phyloP scores from a whole-genome alignment of 352 stramenopile species.

The Globisporangium ultimum region DNA sequence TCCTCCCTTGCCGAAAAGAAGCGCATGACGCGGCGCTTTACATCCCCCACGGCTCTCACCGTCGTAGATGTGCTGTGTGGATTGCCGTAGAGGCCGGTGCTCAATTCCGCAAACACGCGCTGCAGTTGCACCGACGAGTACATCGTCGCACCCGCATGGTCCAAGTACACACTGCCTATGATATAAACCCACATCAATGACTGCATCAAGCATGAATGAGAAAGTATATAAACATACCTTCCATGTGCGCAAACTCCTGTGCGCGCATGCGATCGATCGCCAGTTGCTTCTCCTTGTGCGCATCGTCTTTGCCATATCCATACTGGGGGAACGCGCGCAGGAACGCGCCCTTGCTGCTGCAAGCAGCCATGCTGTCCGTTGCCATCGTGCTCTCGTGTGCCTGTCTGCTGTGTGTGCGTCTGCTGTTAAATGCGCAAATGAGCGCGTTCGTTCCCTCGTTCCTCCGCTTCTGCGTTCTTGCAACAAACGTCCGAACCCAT shows the following conservation, averaged over 20 bases:
- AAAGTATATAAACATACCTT: constrained; percentile 13
- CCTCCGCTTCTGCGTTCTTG: not conserved
- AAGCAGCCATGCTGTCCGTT: not conserved
- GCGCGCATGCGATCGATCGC: constrained; percentile 39
- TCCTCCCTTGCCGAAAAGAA: constrained; percentile 71
- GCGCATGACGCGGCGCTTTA: constrained; percentile 44
- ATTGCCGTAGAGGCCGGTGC: constrained; percentile 51
- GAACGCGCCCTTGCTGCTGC: constrained; percentile 11
- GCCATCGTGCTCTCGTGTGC: not conserved
- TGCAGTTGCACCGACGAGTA: constrained; percentile 67
- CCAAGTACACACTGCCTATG: constrained; percentile 60
- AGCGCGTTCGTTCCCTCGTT: not conserved
- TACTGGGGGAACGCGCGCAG: constrained; percentile 11
- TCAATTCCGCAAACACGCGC: constrained; percentile 43
- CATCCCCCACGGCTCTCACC: constrained; percentile 31
- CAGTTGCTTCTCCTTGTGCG: constrained; percentile 2
- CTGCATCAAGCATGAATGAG: not conserved
- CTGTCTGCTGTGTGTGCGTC: not conserved
- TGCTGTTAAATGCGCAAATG: not conserved
- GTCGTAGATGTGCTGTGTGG: constrained; percentile 61
- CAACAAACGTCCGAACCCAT: not conserved
- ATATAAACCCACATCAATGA: not conserved
- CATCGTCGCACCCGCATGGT: constrained; percentile 83
- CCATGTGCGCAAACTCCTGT: constrained; percentile 44
- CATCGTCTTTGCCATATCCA: constrained; percentile 6